Conservation (phyloP, 169 alveolate species). For the Theileria equi region DNA sequence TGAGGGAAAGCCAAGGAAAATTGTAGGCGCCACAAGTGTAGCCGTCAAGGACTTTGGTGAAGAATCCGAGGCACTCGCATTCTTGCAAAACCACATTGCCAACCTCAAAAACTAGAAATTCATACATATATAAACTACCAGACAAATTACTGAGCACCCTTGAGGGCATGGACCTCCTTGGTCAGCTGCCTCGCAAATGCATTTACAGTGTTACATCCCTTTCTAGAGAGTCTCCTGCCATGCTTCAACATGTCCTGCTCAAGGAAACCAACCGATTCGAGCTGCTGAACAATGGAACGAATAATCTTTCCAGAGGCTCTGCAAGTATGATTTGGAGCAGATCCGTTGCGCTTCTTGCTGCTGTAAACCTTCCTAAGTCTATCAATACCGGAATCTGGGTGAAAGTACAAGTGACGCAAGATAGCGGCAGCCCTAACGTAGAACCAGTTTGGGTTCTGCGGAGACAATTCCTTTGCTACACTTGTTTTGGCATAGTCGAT, state of each 20-base stretch:
- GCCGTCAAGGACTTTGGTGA: constrained; percentile 94
- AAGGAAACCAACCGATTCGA: constrained; percentile 89
- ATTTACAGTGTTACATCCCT: constrained; percentile 80
- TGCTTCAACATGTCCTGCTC: constrained; percentile 87
- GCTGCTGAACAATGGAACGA: constrained; percentile 91
- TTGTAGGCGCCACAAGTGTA: constrained; percentile 94
- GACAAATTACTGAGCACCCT: neutral
- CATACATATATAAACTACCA: neutral
- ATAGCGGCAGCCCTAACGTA: constrained; percentile 95
- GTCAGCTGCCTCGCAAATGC: constrained; percentile 81
- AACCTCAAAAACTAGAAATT: constrained; percentile 12
- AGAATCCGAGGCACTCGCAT: constrained; percentile 89
- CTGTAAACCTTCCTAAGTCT: constrained; percentile 90
- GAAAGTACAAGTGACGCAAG: constrained; percentile 90
- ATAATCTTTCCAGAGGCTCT: constrained; percentile 92
- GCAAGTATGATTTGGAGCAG: constrained; percentile 86
- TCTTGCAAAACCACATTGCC: constrained; percentile 77
- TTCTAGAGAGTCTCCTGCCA: constrained; percentile 79
- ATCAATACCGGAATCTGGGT: constrained; percentile 92
- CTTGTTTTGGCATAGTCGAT: constrained; percentile 91
- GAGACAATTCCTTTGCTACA: constrained; percentile 91
- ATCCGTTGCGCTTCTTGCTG: constrained; percentile 88
- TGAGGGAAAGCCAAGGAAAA: constrained; percentile 90
- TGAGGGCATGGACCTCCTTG: constrained; percentile 41
- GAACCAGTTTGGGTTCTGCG: constrained; percentile 94